These are phyloP conservation scores for Solidago caesia DNA, from an alignment of 129 eudicot genomes.

Conservation along the genomic window DNA sequence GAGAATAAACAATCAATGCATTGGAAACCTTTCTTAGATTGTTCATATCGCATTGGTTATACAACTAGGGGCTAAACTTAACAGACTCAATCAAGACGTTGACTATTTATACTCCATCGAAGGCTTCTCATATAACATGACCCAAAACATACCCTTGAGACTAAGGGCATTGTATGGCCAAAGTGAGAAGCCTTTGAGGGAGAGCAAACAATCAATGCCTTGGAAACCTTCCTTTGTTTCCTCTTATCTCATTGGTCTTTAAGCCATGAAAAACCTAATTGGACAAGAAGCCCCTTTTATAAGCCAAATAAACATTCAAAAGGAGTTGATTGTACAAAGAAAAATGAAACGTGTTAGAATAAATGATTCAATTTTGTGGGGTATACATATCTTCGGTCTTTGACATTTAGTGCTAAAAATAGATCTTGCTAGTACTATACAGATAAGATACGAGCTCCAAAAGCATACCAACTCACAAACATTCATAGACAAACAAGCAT, in stretches of 20 bases:
- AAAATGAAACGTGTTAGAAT: conserved; percentile 12
- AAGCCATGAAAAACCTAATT: conserved; percentile 26
- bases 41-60: neutral
- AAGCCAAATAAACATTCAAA: conserved; percentile 22
- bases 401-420: conserved; percentile 37
- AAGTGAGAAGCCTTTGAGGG: conserved; percentile 8
- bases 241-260: neutral
- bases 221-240: neutral
- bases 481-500: conserved; percentile 23
- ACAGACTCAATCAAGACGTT: neutral
- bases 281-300: conserved; percentile 43
- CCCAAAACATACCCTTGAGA: neutral
- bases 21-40: neutral
- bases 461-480: conserved; percentile 32
- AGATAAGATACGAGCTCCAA: conserved; percentile 29
- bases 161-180: neutral
- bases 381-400: conserved; percentile 42
- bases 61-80: neutral
- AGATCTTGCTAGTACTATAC: conserved; percentile 25
- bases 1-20: neutral
- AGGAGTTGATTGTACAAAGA: conserved; percentile 15
- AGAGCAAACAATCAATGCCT: conserved; percentile 9
- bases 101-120: neutral
- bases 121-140: neutral
- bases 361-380: conserved; percentile 31